Conservation (phyloP, 2,329 filamentous ascomycete genomes). For the Verticillium alfalfae region DNA sequence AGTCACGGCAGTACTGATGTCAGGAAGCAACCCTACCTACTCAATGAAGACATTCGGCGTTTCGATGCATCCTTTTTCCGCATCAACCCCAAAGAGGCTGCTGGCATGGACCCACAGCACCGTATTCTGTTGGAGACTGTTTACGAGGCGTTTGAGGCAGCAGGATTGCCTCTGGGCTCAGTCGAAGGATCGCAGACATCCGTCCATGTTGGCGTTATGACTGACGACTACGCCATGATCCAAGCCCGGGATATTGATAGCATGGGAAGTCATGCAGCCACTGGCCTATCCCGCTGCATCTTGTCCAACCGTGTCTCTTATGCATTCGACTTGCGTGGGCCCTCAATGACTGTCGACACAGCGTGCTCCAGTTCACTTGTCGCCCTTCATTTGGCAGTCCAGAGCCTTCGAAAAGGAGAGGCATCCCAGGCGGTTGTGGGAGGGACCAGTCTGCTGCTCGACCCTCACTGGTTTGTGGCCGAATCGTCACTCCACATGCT, state of each 20-base stretch:
- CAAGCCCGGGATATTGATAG: conserved; percentile 14
- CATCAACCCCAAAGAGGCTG: conserved; percentile 19
- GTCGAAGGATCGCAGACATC: conserved; percentile 24
- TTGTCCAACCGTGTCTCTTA: conserved; percentile 23
- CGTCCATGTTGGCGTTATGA: conserved; percentile 25
- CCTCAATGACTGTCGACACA: conserved; percentile 25
- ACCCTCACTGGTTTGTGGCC: conserved; percentile 1
- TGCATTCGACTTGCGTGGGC: conserved; percentile 13
- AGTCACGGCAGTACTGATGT: conserved; percentile 14
- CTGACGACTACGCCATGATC: conserved; percentile 23
- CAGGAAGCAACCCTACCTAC: conserved; percentile 19
- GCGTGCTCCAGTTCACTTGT: conserved; percentile 26
- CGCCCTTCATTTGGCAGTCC: conserved; percentile 23
- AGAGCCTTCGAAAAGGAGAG: conserved; percentile 18
- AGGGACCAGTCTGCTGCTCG: conserved; percentile 23
- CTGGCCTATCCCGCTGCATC: conserved; percentile 16
- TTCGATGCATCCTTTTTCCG: conserved; percentile 21
- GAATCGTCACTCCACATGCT: conserved; percentile 19
- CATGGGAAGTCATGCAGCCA: conserved; percentile 14
- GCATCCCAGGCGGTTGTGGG: conserved; percentile 22
- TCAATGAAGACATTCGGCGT: conserved; percentile 18
- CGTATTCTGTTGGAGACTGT: conserved; percentile 27
- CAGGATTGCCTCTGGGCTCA: conserved; percentile 18
- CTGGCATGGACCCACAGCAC: conserved; percentile 29
- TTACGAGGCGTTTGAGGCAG: conserved; percentile 26